These are phyloP conservation scores for Rhodotorula sp. DNA, from an alignment of 1,284 basidiomycete species.

Conservation along the genomic window DNA sequence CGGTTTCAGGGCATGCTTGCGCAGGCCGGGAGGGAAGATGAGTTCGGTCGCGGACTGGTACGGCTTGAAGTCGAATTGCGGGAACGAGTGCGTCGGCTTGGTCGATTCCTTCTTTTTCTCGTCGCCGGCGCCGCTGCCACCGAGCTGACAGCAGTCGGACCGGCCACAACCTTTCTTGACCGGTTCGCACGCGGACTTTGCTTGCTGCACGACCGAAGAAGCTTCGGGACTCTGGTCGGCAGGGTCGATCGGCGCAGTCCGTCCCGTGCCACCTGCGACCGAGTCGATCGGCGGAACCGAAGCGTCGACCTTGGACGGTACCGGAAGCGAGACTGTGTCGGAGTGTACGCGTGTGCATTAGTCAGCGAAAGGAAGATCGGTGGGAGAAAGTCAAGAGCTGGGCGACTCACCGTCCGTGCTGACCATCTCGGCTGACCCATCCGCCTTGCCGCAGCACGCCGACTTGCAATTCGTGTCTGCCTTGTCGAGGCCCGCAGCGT, in stretches of 20 bases:
- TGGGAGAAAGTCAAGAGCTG: neutral
- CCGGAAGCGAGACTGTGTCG: constrained; percentile 26
- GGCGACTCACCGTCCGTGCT: constrained; percentile 25
- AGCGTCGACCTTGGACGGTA: constrained; percentile 12
- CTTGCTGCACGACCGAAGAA: constrained; percentile 13
- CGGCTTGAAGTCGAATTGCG: constrained; percentile 46
- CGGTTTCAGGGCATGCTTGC: constrained; percentile 39
- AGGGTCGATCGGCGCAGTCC: constrained; percentile 20
- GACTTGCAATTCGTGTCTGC: neutral
- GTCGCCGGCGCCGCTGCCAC: constrained; percentile 1
- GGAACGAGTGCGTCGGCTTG: constrained; percentile 34
- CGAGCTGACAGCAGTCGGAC: constrained; percentile 39
- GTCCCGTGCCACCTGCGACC: constrained; percentile 5
- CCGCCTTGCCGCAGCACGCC: constrained; percentile 5
- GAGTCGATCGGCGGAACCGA: constrained; percentile 28
- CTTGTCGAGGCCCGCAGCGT: constrained; percentile 15
- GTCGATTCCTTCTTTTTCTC: constrained; percentile 2
- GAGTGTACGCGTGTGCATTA: too few relatives aligned
- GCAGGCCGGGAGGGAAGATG: constrained; percentile 49
- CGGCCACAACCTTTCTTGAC: constrained; percentile 36
- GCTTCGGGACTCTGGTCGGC: constrained; percentile 2
- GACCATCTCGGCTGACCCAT: neutral
- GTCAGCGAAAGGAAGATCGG: neutral
- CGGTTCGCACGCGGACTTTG: neutral
- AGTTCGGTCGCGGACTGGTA: constrained; percentile 49